phyloP scores from a whole-genome alignment of 2,329 filamentous ascomycete genomes.

The Aspergillus proliferans region DNA sequence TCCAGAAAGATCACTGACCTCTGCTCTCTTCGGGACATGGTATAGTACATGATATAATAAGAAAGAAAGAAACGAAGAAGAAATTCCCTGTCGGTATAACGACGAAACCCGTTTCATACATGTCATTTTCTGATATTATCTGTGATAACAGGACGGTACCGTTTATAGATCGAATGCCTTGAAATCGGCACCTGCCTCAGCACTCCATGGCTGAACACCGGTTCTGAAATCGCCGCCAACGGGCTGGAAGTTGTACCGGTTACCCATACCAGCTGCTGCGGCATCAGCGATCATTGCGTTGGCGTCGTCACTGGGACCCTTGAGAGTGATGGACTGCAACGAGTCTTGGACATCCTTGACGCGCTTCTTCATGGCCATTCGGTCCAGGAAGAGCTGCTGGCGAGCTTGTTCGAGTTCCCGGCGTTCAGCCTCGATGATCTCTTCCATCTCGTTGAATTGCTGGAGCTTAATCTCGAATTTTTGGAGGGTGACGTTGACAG shows the following conservation, averaged over 20 bases:
- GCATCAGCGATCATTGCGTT: constrained; percentile 30
- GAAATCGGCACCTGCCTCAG: constrained; percentile 34
- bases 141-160: constrained; percentile 8
- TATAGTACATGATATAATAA: not conserved
- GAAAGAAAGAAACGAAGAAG: not conserved
- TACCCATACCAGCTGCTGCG: constrained; percentile 29
- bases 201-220: constrained; percentile 35
- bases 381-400: constrained; percentile 89
- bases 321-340: constrained; percentile 45
- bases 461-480: constrained; percentile 94
- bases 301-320: constrained; percentile 38
- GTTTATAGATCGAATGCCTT: constrained; percentile 38
- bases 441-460: constrained; percentile 95
- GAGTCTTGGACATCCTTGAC: constrained; percentile 75
- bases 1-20: not conserved
- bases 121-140: constrained; percentile 16
- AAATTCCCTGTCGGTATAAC: not conserved
- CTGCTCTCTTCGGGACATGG: not conserved
- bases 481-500: constrained; percentile 87
- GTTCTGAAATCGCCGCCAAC: constrained; percentile 23
- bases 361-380: constrained; percentile 80
- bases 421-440: constrained; percentile 82
- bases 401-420: constrained; percentile 85
- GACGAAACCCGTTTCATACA: constrained; percentile 1
- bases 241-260: constrained; percentile 38